Evolutionary conservation across 2,329 filamentous ascomycete genomes (phyloP).

Genomic region (Cercospora sp.): DNA sequence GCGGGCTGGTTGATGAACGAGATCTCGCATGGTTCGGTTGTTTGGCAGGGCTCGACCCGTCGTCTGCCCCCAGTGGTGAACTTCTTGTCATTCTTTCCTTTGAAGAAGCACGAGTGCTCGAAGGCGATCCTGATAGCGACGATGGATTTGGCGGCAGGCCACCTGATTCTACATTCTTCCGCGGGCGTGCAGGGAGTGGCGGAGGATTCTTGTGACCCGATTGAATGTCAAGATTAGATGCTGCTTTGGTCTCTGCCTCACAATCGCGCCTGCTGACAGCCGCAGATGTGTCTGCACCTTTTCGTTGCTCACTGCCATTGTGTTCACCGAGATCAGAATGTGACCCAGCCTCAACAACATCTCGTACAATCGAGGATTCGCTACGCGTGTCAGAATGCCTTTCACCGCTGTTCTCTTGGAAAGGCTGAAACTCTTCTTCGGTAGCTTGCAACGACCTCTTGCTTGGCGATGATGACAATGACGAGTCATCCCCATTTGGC

Average conservation of each 20-base stretch:
- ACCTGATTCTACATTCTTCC: not conserved
- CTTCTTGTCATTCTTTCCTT: not conserved
- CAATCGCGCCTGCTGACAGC: not conserved
- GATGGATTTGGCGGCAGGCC: not conserved
- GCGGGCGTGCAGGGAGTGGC: not conserved
- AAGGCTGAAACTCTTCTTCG: conserved; percentile 28
- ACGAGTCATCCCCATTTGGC: too few species aligned
- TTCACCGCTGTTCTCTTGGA: conserved; percentile 27
- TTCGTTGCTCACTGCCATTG: not conserved
- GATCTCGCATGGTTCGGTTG: not conserved
- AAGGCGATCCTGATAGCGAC: not conserved
- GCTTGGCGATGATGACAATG: too few species aligned
- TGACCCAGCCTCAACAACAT: not conserved
- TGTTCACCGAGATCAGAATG: not conserved
- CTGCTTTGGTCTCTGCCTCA: not conserved
- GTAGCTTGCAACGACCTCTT: not conserved
- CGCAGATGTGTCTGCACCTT: not conserved
- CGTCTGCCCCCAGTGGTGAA: not conserved
- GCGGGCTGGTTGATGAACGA: not conserved
- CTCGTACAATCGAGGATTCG: not conserved
- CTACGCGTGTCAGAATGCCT: not conserved
- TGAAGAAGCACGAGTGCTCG: not conserved
- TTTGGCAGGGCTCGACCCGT: not conserved
- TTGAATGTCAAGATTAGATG: not conserved
- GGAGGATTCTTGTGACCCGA: conserved; percentile 6